Conservation (phyloP, 768 basidiomycete genomes). For the Kwoniella sp. region DNA sequence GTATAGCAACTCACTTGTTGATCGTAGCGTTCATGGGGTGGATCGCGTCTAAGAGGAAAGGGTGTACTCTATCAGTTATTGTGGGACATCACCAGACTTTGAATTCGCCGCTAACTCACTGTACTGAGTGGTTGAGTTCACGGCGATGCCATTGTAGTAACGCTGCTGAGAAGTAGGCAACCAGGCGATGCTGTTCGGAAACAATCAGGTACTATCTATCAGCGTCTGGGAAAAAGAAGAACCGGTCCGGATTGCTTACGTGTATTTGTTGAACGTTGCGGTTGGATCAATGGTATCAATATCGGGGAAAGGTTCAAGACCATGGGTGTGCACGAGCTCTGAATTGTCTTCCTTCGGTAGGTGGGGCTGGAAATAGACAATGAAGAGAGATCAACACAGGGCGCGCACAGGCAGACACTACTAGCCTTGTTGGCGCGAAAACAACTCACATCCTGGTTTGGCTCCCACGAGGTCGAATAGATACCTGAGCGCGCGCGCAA, state of each 20-base stretch:
- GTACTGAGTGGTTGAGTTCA: conserved; percentile 1
- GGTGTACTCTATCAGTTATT: no score
- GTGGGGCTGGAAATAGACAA: no score
- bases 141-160: conserved; percentile 14
- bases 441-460: not conserved
- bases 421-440: no score
- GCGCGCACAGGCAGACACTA: no score
- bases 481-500: no score
- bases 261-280: conserved; percentile 12
- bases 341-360: no score
- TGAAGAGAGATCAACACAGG: no score
- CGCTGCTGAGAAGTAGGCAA: conserved; percentile 15
- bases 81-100: no score
- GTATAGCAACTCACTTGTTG: conserved; percentile 8
- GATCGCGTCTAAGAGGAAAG: conserved; percentile 5
- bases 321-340: conserved; percentile 1
- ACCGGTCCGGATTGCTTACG: conserved; percentile 5
- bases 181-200: conserved; percentile 24
- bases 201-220: no score
- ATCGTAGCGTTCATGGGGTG: conserved; percentile 10
- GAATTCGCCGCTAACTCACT: not conserved
- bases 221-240: no score
- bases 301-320: conserved; percentile 4
- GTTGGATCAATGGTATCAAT: conserved; percentile 3
- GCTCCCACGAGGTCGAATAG: conserved; percentile 11